A percentile compares a stretch with the other conserved stretches of the same genome.
Conservation (phyloP, 2,329 filamentous ascomycete species). For the Talaromyces sp. region DNA sequence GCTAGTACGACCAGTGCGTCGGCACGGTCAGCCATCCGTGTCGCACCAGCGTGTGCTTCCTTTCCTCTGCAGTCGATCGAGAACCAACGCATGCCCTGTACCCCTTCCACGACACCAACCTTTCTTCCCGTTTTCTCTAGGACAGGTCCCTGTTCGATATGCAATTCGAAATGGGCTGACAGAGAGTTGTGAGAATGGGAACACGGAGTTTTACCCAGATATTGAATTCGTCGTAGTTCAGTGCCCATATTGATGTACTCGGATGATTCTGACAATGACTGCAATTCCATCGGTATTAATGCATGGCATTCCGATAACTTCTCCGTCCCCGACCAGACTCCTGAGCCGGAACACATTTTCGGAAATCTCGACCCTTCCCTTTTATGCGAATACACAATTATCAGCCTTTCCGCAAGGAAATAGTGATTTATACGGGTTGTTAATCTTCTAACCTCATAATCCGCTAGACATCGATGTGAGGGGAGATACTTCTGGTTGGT, state of each 20-base stretch:
- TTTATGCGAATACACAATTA: not conserved
- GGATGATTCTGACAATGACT: not conserved
- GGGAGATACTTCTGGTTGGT: too few relatives aligned
- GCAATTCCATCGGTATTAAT: not conserved
- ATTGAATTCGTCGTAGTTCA: slow-evolving; percentile 67
- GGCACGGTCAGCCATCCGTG: slow-evolving; percentile 59
- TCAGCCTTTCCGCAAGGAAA: not conserved
- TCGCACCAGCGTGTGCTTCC: slow-evolving; percentile 72
- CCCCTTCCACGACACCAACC: slow-evolving; percentile 65
- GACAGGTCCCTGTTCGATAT: slow-evolving; percentile 79
- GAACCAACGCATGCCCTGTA: slow-evolving; percentile 72
- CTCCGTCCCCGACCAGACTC: slow-evolving; percentile 67
- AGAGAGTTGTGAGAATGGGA: slow-evolving; percentile 52
- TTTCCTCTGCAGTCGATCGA: slow-evolving; percentile 60
- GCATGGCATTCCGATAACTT: not conserved
- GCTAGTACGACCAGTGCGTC: slow-evolving; percentile 57
- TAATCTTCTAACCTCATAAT: not conserved
- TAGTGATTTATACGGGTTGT: too few relatives aligned
- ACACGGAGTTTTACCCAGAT: slow-evolving; percentile 52
- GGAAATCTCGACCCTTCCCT: slow-evolving; percentile 72
- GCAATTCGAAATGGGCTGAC: slow-evolving; percentile 74
- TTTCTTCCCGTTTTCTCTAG: slow-evolving; percentile 60
- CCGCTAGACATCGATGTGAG: not conserved
- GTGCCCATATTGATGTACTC: not conserved
- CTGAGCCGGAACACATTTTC: slow-evolving; percentile 66